phyloP scores from a whole-genome alignment of 768 basidiomycete species.

The Royoungia palumana region DNA sequence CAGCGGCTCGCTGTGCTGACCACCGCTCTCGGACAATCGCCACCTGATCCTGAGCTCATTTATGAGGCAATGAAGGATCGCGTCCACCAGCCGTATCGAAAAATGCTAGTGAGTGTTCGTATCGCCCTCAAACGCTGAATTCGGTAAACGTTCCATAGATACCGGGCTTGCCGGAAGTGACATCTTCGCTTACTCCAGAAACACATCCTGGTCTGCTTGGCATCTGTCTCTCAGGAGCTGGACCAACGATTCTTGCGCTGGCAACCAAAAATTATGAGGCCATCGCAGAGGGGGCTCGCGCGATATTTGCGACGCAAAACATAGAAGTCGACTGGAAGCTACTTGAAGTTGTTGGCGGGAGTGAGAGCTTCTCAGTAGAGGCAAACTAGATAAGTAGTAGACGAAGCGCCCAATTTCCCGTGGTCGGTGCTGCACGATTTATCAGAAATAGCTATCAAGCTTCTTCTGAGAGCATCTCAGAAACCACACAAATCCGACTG shows the following conservation, averaged over 20 bases:
- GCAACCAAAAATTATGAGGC: slow-evolving; percentile 81
- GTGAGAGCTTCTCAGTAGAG: slow-evolving; percentile 20
- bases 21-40: slow-evolving; percentile 84
- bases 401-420: not conserved
- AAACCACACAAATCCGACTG: too few species aligned
- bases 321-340: slow-evolving; percentile 91
- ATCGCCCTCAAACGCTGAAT: not conserved
- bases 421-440: too few species aligned
- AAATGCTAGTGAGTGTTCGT: slow-evolving; percentile 59
- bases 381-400: slow-evolving; percentile 12
- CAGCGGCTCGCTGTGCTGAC: slow-evolving; percentile 96
- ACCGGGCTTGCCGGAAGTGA: slow-evolving; percentile 92
- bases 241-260: slow-evolving; percentile 94
- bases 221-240: slow-evolving; percentile 96
- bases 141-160: slow-evolving; percentile 51
- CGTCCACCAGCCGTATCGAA: slow-evolving; percentile 95
- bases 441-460: too few species aligned
- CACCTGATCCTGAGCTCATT: slow-evolving; percentile 93
- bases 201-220: slow-evolving; percentile 95
- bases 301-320: slow-evolving; percentile 65
- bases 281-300: slow-evolving; percentile 79
- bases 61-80: slow-evolving; percentile 99
- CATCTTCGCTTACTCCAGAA: slow-evolving; percentile 79
- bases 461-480: too few species aligned
- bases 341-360: slow-evolving; percentile 59